A percentile compares a stretch with the other conserved stretches of the same genome.
Evolutionary conservation across 768 basidiomycete genomes (phyloP).

Genomic region (Podaxis sp.): DNA sequence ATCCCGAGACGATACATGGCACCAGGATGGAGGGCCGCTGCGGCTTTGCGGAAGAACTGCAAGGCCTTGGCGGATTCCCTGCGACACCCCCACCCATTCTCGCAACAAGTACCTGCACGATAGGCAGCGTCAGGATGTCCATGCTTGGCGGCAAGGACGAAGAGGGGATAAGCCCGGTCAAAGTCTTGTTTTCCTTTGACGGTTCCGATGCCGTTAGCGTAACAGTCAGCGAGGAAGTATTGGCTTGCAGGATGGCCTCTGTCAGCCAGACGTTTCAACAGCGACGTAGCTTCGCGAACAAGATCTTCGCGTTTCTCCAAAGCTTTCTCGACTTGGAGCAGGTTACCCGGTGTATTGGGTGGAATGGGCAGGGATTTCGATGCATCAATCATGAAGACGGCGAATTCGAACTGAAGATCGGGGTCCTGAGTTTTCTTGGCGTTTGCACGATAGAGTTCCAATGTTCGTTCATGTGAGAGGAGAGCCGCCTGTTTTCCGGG

Average conservation of each 20-base stretch:
- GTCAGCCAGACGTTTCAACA: slow-evolving; percentile 90
- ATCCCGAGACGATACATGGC: slow-evolving; percentile 97
- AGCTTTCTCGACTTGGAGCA: slow-evolving; percentile 78
- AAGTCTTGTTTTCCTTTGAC: slow-evolving; percentile 90
- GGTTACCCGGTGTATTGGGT: slow-evolving; percentile 60
- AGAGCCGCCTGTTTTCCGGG: slow-evolving; percentile 92
- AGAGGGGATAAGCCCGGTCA: slow-evolving; percentile 94
- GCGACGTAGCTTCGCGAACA: slow-evolving; percentile 77
- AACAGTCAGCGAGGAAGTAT: slow-evolving; percentile 98
- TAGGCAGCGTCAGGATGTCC: slow-evolving; percentile 94
- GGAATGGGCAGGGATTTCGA: slow-evolving; percentile 87
- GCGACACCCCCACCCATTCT: slow-evolving; percentile 98
- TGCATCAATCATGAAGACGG: slow-evolving; percentile 98
- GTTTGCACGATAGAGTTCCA: slow-evolving; percentile 95
- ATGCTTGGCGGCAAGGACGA: slow-evolving; percentile 94
- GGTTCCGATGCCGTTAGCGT: slow-evolving; percentile 96
- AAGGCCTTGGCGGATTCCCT: slow-evolving; percentile 89
- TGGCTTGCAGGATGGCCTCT: slow-evolving; percentile 92
- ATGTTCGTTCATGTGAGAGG: slow-evolving; percentile 91
- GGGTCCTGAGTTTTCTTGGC: slow-evolving; percentile 99
- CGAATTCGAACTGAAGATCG: slow-evolving; percentile 96
- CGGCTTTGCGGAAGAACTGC: slow-evolving; percentile 91
- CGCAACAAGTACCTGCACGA: slow-evolving; percentile 95
- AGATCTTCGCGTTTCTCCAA: slow-evolving; percentile 83
- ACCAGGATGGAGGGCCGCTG: slow-evolving; percentile 85